Conservation (phyloP, 2,329 filamentous ascomycete genomes). For the Ceratocystis alfenasii region DNA sequence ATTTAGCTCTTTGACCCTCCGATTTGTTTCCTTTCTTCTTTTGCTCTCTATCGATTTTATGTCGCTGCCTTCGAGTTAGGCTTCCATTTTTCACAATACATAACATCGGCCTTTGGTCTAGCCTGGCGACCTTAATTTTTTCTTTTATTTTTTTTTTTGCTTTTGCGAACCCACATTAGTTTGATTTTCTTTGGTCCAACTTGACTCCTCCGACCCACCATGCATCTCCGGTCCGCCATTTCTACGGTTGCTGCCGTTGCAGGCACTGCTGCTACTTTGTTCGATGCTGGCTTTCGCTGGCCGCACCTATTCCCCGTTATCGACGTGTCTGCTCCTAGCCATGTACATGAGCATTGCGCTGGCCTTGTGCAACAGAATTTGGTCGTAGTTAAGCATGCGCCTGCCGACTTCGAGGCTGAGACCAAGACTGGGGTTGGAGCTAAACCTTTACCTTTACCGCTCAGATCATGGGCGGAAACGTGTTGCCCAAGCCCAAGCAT, state of each 20-base stretch:
- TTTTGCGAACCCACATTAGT: neutral
- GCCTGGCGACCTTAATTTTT: neutral
- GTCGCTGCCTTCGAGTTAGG: constrained; percentile 1
- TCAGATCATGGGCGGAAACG: neutral
- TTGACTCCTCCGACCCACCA: neutral
- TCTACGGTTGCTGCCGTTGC: constrained; percentile 15
- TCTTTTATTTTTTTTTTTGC: neutral
- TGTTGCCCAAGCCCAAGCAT: constrained; percentile 17
- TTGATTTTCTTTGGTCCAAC: no score
- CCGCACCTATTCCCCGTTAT: neutral
- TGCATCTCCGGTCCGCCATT: constrained; percentile 19
- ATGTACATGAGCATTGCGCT: constrained; percentile 4
- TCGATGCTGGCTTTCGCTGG: constrained; percentile 16
- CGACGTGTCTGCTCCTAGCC: neutral
- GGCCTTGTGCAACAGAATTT: neutral
- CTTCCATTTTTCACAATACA: neutral
- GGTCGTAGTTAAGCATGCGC: constrained; percentile 6
- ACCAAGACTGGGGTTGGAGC: neutral
- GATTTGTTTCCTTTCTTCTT: neutral
- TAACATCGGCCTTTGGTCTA: neutral
- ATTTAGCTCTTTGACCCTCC: neutral
- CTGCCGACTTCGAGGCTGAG: neutral
- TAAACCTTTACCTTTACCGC: neutral
- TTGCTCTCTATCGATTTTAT: neutral
- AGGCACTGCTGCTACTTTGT: constrained; percentile 13